These are phyloP conservation scores for Heterococcus sp. DNA, from an alignment of 108 stramenopile species.

Conservation along the genomic window DNA sequence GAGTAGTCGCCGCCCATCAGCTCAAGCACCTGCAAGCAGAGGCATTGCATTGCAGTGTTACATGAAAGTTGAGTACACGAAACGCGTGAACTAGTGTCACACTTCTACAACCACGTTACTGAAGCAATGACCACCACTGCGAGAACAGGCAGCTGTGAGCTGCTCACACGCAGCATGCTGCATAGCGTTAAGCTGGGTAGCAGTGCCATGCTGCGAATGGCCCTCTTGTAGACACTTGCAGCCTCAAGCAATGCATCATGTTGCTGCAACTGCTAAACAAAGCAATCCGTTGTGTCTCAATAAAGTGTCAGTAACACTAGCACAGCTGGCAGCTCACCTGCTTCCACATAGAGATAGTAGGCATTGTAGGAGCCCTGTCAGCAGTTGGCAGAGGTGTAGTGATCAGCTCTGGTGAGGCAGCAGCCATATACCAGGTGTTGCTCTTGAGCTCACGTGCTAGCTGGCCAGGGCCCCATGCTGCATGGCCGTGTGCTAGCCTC, in stretches of 20 bases:
- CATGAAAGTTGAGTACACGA: not conserved
- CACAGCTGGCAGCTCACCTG: not conserved
- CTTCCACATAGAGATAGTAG: not conserved
- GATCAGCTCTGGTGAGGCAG: not conserved
- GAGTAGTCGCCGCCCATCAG: not conserved
- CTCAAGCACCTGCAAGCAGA: not conserved
- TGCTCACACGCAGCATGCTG: too few relatives aligned
- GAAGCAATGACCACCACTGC: too few relatives aligned
- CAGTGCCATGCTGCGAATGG: too few relatives aligned
- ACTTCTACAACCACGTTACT: too few relatives aligned
- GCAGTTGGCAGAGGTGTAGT: not conserved
- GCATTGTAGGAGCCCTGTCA: too few relatives aligned
- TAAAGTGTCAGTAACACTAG: not conserved
- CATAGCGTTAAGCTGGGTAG: not conserved
- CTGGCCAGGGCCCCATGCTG: not conserved
- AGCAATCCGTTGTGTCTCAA: too few relatives aligned
- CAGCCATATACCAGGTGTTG: not conserved
- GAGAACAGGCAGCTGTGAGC: too few relatives aligned
- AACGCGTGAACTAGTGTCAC: too few relatives aligned
- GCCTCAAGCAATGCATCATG: too few relatives aligned
- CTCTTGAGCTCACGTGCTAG: not conserved
- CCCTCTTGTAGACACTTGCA: too few relatives aligned
- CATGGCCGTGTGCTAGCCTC: not conserved
- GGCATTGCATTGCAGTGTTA: not conserved
- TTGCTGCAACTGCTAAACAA: too few relatives aligned